A percentile compares a stretch with the other conserved stretches of the same genome.
phyloP scores from a whole-genome alignment of 257 asterid species.

The Primulina huaijiensis region DNA sequence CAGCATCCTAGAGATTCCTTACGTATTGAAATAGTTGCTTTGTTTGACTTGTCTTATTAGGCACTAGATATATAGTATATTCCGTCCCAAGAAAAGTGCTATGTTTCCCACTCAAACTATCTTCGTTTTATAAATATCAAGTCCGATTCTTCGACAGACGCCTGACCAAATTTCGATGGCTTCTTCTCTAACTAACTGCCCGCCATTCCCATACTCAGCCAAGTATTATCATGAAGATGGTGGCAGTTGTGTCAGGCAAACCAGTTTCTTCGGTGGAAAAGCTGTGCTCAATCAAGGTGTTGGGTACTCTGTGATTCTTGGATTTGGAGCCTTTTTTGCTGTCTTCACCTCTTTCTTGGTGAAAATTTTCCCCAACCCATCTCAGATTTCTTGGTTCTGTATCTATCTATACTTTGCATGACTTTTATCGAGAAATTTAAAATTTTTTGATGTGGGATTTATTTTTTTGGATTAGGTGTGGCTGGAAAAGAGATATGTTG shows the following conservation, averaged over 20 bases:
- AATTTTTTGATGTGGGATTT: too few relatives aligned
- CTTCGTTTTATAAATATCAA: conserved; percentile 3
- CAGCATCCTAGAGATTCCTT: conserved; percentile 37
- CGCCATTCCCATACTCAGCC: conserved; percentile 71
- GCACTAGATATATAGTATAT: conserved; percentile 19
- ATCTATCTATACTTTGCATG: not conserved
- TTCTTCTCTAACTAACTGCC: conserved; percentile 42
- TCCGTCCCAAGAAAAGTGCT: conserved; percentile 30
- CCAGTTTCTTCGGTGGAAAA: conserved; percentile 77
- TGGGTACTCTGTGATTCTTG: conserved; percentile 88
- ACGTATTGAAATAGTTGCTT: conserved; percentile 20
- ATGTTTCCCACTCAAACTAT: conserved; percentile 4
- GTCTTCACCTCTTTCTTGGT: conserved; percentile 88
- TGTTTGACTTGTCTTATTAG: conserved; percentile 36
- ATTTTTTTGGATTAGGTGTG: conserved; percentile 57
- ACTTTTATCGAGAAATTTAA: too few relatives aligned
- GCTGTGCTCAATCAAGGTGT: conserved; percentile 76
- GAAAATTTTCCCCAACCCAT: conserved; percentile 9
- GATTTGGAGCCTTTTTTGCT: conserved; percentile 86
- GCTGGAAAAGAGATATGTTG: conserved; percentile 87
- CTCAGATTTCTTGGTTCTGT: not conserved
- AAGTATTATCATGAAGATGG: conserved; percentile 52
- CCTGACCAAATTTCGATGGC: conserved; percentile 42
- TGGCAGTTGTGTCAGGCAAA: conserved; percentile 59
- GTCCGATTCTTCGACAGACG: not conserved